Evolutionary conservation across 805 yeast species (phyloP).

Genomic region (Lipomyces yamadae): DNA sequence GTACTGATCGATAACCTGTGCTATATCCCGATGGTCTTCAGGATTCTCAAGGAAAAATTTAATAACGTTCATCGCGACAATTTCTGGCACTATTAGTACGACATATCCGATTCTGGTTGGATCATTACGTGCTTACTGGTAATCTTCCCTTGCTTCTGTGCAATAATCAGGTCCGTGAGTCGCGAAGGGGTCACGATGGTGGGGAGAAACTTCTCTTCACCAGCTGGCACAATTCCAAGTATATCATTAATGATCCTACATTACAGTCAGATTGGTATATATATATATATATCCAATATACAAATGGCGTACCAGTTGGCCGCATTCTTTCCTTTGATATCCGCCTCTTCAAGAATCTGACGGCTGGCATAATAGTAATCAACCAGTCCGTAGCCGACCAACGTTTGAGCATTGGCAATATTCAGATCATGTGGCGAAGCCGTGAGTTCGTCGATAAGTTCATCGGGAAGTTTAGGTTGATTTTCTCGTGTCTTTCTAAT

Average conservation of each 20-base stretch:
- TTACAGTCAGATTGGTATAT: constrained; percentile 46
- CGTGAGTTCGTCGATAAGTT: constrained; percentile 54
- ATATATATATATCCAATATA: not conserved
- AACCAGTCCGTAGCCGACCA: constrained; percentile 58
- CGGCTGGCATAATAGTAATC: constrained; percentile 59
- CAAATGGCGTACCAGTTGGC: constrained; percentile 50
- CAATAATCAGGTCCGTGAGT: constrained; percentile 60
- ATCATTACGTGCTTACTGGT: constrained; percentile 57
- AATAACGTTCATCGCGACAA: constrained; percentile 62
- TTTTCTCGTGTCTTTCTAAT: constrained; percentile 43
- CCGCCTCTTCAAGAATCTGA: constrained; percentile 39
- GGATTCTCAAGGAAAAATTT: constrained; percentile 50
- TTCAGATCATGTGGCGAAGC: constrained; percentile 59
- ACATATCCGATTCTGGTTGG: no score
- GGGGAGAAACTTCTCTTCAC: constrained; percentile 46
- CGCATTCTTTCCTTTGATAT: constrained; percentile 36
- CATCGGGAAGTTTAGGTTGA: constrained; percentile 67
- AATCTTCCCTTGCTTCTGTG: constrained; percentile 55
- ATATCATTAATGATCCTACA: constrained; percentile 81
- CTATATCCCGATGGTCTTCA: constrained; percentile 44
- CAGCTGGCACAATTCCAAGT: constrained; percentile 64
- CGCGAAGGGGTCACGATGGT: constrained; percentile 49
- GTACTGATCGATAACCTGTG: constrained; percentile 57
- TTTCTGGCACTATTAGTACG: constrained; percentile 52
- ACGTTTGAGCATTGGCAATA: constrained; percentile 74